phyloP scores from a whole-genome alignment of 2,329 filamentous ascomycete genomes.

The Escovopsis weberi region DNA sequence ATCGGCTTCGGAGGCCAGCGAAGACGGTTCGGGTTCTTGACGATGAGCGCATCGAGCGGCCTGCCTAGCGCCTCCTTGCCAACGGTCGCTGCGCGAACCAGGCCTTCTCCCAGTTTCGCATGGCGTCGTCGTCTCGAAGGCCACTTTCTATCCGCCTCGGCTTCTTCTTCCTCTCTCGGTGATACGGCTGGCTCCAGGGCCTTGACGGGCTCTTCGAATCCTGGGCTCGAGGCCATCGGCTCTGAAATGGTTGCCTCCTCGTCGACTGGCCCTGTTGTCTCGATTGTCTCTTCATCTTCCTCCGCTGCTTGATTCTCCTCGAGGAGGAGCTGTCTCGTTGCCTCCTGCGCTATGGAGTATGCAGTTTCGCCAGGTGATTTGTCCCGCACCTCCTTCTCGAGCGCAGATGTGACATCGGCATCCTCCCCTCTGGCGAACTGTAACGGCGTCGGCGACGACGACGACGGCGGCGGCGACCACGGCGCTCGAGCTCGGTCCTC shows the following conservation, averaged over 20 bases:
- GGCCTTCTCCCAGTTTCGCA: constrained; percentile 10
- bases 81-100: constrained; percentile 17
- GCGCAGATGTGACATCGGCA: no score
- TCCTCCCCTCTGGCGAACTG: no score
- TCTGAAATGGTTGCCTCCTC: background rate
- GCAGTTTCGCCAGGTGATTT: no score
- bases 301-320: no score
- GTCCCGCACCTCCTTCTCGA: no score
- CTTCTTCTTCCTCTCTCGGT: background rate
- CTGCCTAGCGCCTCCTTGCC: constrained; percentile 20
- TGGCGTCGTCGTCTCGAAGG: background rate
- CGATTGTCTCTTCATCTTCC: no score
- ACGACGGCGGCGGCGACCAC: no score
- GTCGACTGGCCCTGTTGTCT: background rate
- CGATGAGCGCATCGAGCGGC: constrained; percentile 30
- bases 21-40: constrained; percentile 24
- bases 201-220: background rate
- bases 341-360: no score
- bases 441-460: no score
- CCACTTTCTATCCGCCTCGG: no score
- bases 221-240: background rate
- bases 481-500: no score
- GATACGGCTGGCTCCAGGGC: background rate
- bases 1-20: constrained; percentile 7
- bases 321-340: no score